A percentile compares a stretch with the other conserved stretches of the same genome.
Evolutionary conservation across 768 basidiomycete genomes (phyloP).

Genomic region (Pleurotus citrinopileatus): DNA sequence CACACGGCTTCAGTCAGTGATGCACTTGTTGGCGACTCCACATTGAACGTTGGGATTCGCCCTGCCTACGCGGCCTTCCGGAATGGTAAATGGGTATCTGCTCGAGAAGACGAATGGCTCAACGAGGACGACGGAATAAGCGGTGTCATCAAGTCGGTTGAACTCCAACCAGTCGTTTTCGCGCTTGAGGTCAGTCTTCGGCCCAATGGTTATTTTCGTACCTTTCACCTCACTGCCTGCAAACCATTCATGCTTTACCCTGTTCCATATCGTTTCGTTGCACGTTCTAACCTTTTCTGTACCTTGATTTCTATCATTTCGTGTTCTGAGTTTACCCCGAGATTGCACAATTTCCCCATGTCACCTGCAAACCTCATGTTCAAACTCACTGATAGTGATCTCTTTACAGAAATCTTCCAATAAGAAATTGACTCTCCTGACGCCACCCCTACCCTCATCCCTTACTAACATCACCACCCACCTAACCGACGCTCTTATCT

Average conservation of each 20-base stretch:
- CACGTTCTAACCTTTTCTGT: neutral
- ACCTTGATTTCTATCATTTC: too few species aligned
- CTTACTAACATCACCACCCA: constrained; percentile 47
- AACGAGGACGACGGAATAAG: neutral
- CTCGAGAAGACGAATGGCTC: neutral
- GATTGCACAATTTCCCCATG: neutral
- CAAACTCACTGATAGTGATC: neutral
- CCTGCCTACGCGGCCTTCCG: constrained; percentile 5
- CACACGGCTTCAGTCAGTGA: neutral
- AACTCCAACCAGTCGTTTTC: constrained; percentile 60
- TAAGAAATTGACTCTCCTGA: constrained; percentile 30
- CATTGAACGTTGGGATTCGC: neutral
- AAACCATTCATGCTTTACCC: neutral
- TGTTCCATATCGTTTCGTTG: neutral
- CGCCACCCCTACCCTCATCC: constrained; percentile 40
- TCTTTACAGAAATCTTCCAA: constrained; percentile 20
- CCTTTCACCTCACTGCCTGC: too few species aligned
- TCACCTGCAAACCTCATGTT: constrained; percentile 3
- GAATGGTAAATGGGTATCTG: constrained; percentile 1
- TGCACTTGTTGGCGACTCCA: neutral
- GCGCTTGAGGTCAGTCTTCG: constrained; percentile 28
- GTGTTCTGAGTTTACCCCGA: too few species aligned
- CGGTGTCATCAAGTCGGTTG: constrained; percentile 23
- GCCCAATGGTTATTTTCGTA: neutral
- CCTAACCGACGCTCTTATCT: constrained; percentile 38